Base-by-base conservation (phyloP, 306 rosid genomes). In the Nissolia schottii region DNA sequence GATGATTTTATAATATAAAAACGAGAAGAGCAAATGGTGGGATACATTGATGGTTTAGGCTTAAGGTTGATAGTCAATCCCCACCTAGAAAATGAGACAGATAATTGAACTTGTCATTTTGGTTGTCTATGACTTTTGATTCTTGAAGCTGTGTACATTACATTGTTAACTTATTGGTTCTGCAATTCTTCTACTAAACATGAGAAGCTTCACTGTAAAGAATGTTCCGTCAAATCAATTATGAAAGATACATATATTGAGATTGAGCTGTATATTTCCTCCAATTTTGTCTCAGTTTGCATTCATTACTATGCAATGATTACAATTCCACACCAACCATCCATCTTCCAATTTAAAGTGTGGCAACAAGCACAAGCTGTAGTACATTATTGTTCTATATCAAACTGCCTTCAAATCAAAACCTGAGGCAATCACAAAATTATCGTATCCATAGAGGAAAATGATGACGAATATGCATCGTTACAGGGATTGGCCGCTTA, bases 401-500 rank as follows among this genome's bases (percentile, higher is more conserved):
- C 59, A 80, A 68, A 35, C 2, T 46, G 34, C 22, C 62, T 46
- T 40, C 68, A 45, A 69, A 68, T 49, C 18, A 15, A 24, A 13
- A 29, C 40, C 40, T 24, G 61, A 50, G 22, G 16, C 67, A 61
- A 61, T 1, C 46, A 18, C 12, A 3, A 49, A 60, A 43, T 24
- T 15, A 20, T 23, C 49, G 29, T 37, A 59, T 48, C 22, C 22
- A 67, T 12, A 54, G 45, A 25, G 5, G 29, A 7, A 55, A 54
- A 10, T 19, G 28, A 64, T 68, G 28, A 68, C 59, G 41, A 63
- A 62, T 37, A 50, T 46, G 38, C 24, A 62, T 38, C 46, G 8
- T 24, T 37, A 40, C 53, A 69, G 40, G 16, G 61, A n/a, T 76
- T 29, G 24, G 62, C 79, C 29, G 59, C 18, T 77, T 77, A 67